Base-by-base conservation (phyloP, 225 moss, liverwort and hornwort genomes). In the Straminergon stramineum region DNA sequence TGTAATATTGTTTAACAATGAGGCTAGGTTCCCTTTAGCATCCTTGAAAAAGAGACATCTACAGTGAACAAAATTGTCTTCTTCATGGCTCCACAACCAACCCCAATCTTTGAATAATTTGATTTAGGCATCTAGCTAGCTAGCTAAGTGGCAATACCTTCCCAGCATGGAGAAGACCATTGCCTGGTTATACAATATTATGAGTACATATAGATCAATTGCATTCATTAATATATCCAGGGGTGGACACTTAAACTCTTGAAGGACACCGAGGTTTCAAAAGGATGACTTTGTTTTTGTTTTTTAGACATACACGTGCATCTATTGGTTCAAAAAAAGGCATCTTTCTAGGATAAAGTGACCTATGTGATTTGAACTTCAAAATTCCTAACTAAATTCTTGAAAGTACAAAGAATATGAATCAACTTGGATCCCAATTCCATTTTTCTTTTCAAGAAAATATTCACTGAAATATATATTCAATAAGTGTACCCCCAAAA, bases 231-330 rank as follows among this genome's bases (percentile, higher is more conserved):
- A 45, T 9, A 26, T 22, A 71, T 71, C 8, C 0, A 1, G 2
- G 24, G 35, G 9, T 71, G 13, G 23, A 14, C 2, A 1, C 14
- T 14, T 70, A 41, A 71, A 9, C 9, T 9, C 2, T 27, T 15
- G 17, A 27, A 73, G 28, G 17, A 43, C 0, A 1, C 5, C 17
- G 0, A 43, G 15, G 27, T 73, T 6, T 73, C 0, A 0, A 1
- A 27, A 5, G 3, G 28, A 73, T 71, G 41, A 15, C 3, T 17
- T 74, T 48, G 48, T 10, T 15, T 28, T 1, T 17, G 3, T 17
- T 45, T 6, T 28, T 73, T 45, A 17, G 10, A 28, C 28, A 28
- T 0, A 10, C 0, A 0, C 43, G 6, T 43, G 16, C 9, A 43
- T 3, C 41, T 73, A 43, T 27, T 43, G 43, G 27, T 43, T 73